Evolutionary conservation across 352 stramenopile genomes (phyloP).

Genomic region (Phytophthora sp.): DNA sequence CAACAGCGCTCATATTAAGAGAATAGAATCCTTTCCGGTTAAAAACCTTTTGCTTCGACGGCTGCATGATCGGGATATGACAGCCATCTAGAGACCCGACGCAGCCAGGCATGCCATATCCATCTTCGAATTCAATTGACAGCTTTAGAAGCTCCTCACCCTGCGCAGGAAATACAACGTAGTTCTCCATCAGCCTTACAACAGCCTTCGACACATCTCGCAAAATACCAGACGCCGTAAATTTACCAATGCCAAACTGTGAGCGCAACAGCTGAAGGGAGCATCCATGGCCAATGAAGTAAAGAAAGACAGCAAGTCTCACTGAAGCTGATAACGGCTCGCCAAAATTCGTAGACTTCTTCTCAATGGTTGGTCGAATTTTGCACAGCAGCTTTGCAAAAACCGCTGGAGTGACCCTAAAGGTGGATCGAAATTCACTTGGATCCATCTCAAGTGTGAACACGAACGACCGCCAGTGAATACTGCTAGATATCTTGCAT

Average conservation of each 20-base stretch:
- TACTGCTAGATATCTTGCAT: too few species aligned
- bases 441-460: neutral
- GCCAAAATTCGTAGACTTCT: neutral
- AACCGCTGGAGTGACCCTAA: neutral
- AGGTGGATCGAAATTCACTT: neutral
- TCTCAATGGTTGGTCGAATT: neutral
- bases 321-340: neutral
- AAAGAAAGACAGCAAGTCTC: neutral
- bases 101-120: neutral
- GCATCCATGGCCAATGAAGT: neutral
- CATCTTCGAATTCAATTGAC: neutral
- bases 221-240: neutral
- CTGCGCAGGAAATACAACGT: neutral
- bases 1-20: too few species aligned
- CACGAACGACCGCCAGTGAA: too few species aligned
- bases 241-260: neutral
- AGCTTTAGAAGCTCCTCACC: neutral
- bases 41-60: too few species aligned
- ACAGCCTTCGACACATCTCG: neutral
- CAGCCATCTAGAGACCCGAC: neutral
- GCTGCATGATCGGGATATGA: neutral
- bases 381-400: neutral
- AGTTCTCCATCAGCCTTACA: neutral
- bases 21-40: too few species aligned
- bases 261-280: neutral